These are phyloP conservation scores for Elsinoe ampelina DNA, from an alignment of 2,329 filamentous ascomycete genomes.

Conservation along the genomic window DNA sequence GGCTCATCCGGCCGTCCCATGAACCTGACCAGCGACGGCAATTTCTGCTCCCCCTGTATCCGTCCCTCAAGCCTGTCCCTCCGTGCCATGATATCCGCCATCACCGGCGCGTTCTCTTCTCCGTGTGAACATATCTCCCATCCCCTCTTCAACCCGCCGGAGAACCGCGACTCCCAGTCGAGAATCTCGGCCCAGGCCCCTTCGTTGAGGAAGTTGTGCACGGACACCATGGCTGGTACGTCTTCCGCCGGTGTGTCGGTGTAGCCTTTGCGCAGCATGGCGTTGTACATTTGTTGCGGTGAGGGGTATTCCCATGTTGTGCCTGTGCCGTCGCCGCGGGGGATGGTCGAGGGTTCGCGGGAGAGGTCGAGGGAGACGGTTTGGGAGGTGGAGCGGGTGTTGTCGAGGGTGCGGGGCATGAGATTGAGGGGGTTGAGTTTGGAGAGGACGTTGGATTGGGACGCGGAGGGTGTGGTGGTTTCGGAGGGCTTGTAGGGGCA, in stretches of 20 bases:
- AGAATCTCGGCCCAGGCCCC: conserved; percentile 94
- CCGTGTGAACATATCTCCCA: conserved; percentile 27
- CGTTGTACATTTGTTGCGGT: conserved; percentile 99
- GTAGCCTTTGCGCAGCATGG: conserved; percentile 89
- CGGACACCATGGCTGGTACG: conserved; percentile 92
- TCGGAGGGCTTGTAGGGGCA: conserved; percentile 37
- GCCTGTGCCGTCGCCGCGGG: conserved; percentile 62
- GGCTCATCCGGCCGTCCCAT: conserved; percentile 80
- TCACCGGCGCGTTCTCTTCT: conserved; percentile 26
- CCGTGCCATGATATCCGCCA: conserved; percentile 21
- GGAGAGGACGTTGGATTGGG: conserved; percentile 46
- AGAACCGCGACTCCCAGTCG: conserved; percentile 84
- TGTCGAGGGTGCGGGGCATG: conserved; percentile 84
- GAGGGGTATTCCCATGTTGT: conserved; percentile 96
- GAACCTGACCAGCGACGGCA: conserved; percentile 74
- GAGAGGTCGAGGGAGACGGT: conserved; percentile 63
- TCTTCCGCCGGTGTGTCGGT: conserved; percentile 87
- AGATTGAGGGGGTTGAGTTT: conserved; percentile 78
- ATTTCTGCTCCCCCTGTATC: conserved; percentile 30
- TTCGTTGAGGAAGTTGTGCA: conserved; percentile 97
- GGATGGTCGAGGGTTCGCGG: conserved; percentile 81
- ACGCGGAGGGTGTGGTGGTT: conserved; percentile 21
- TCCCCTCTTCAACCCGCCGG: conserved; percentile 53
- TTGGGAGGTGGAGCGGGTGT: conserved; percentile 64
- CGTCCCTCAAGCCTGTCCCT: conserved; percentile 16